Evolutionary conservation across 352 stramenopile species (phyloP).

Genomic region (Phytophthora ohioensis): DNA sequence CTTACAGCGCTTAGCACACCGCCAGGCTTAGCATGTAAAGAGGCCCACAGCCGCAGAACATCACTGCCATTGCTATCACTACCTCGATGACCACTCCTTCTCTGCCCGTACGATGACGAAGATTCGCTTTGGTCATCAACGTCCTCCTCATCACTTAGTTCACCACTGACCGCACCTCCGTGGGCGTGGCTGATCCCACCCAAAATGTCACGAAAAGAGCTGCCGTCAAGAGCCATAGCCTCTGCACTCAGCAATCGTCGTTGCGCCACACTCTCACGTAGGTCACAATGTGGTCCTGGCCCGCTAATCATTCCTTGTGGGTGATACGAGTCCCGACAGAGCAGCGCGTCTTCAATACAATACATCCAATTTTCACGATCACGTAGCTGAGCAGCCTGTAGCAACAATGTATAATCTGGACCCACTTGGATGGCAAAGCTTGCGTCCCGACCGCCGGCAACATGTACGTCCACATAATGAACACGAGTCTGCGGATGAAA

Average conservation of each 20-base stretch:
- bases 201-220: constrained; percentile 33
- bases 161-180: constrained; percentile 26
- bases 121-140: constrained; percentile 40
- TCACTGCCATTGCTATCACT: constrained; percentile 31
- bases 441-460: constrained; percentile 58
- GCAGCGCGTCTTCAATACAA: constrained; percentile 76
- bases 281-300: constrained; percentile 45
- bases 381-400: constrained; percentile 63
- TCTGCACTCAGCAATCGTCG: constrained; percentile 68
- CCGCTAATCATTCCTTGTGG: constrained; percentile 35
- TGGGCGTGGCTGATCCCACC: constrained; percentile 42
- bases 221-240: constrained; percentile 50
- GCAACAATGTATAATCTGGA: constrained; percentile 62
- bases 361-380: constrained; percentile 87
- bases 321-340: constrained; percentile 79
- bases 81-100: constrained; percentile 24
- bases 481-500: constrained; percentile 75
- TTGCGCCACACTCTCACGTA: constrained; percentile 65
- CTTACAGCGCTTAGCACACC: constrained; percentile 45
- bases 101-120: constrained; percentile 36
- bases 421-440: constrained; percentile 75
- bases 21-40: constrained; percentile 49
- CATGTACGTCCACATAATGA: constrained; percentile 76
- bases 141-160: constrained; percentile 48
- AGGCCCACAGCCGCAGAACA: constrained; percentile 42